A percentile compares a stretch with the other conserved stretches of the same genome.
Evolutionary conservation across 768 basidiomycete genomes (phyloP).

Genomic region (Tylopilus rubrobrunneus): DNA sequence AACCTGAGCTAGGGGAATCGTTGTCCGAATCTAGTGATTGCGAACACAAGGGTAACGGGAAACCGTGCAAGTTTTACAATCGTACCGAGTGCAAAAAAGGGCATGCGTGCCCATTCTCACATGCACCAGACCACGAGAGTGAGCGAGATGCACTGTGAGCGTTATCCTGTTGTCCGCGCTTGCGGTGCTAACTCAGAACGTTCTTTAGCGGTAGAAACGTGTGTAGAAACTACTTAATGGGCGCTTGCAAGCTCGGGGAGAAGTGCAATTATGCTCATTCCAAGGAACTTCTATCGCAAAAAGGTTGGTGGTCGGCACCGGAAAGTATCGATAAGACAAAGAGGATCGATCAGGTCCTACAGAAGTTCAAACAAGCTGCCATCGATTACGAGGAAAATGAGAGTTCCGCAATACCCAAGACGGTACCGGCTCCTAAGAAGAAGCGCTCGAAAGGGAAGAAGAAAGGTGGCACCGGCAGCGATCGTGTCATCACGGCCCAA

Average conservation of each 20-base stretch:
- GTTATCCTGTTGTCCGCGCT: neutral
- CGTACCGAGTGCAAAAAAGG: conserved; percentile 45
- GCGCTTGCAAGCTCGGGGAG: conserved; percentile 34
- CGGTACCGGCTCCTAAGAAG: neutral
- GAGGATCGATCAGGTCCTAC: neutral
- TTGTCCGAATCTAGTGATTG: conserved; percentile 52
- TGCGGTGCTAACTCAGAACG: neutral
- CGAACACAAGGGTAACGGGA: conserved; percentile 45
- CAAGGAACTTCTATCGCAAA: conserved; percentile 37
- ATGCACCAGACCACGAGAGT: conserved; percentile 51
- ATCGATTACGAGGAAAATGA: neutral
- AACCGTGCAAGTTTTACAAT: conserved; percentile 53
- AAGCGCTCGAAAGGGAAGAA: neutral
- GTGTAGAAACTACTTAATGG: conserved; percentile 38
- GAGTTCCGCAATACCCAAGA: neutral
- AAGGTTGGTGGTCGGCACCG: conserved; percentile 42
- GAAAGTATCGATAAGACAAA: neutral
- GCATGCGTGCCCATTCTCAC: conserved; percentile 39
- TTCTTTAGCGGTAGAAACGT: conserved; percentile 46
- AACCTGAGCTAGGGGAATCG: conserved; percentile 35
- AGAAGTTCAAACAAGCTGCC: neutral
- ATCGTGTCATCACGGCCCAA: too few species aligned
- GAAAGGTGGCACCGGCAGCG: neutral
- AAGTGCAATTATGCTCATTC: conserved; percentile 48
- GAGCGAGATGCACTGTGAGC: conserved; percentile 50